Evolutionary conservation across 2,329 filamentous ascomycete genomes (phyloP).

Genomic region (Acrocalymma vagum): DNA sequence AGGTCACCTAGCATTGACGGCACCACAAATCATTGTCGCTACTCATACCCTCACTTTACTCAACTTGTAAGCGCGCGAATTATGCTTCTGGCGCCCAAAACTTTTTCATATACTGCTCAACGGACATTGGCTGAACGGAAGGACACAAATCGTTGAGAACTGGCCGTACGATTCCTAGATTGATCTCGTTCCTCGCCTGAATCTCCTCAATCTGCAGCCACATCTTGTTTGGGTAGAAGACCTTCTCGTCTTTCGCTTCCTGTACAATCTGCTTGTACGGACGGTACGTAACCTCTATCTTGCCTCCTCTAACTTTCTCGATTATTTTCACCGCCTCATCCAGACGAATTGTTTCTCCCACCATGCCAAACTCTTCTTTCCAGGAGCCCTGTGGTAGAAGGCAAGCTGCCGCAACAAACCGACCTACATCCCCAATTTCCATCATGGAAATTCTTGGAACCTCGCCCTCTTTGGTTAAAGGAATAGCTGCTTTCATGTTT

Average conservation of each 20-base stretch:
- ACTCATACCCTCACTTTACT: no score
- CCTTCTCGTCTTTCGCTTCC: conserved; percentile 10
- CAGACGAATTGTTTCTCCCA: conserved; percentile 32
- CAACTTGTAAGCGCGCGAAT: no score
- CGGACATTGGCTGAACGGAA: conserved; percentile 8
- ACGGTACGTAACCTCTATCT: conserved; percentile 21
- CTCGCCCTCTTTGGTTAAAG: conserved; percentile 23
- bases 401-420: conserved; percentile 39
- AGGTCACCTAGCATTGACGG: no score
- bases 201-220: conserved; percentile 12
- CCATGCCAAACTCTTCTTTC: conserved; percentile 38
- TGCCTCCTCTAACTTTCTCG: conserved; percentile 21
- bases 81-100: no score
- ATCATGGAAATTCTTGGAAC: conserved; percentile 37
- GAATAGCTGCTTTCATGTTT: conserved; percentile 29
- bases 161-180: conserved; percentile 6
- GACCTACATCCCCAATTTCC: conserved; percentile 38
- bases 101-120: conserved; percentile 13
- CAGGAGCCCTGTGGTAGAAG: conserved; percentile 30
- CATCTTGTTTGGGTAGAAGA: conserved; percentile 12
- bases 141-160: conserved; percentile 9
- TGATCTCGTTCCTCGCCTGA: conserved; percentile 8
- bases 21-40: no score
- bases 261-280: conserved; percentile 12
- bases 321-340: conserved; percentile 27